A percentile compares a stretch with the other conserved stretches of the same genome.
Conservation (phyloP, 2,329 filamentous ascomycete genomes). For the Fusarium sp. region DNA sequence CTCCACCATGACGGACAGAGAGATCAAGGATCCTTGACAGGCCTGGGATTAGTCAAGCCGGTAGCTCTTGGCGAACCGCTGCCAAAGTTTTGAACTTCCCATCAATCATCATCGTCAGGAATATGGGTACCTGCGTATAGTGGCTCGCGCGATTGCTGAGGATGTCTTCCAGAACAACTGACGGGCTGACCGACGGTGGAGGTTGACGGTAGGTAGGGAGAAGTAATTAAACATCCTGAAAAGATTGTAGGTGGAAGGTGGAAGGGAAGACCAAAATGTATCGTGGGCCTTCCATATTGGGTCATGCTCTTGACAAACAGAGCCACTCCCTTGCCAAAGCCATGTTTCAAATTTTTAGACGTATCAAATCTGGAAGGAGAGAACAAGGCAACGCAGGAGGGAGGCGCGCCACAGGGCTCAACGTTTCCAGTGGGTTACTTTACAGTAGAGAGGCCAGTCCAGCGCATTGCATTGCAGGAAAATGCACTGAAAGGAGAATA, state of each 20-base stretch:
- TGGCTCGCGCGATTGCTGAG: slow-evolving; percentile 28
- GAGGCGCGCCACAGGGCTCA: slow-evolving; percentile 16
- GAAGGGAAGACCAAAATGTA: slow-evolving; percentile 15
- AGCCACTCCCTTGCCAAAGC: slow-evolving; percentile 19
- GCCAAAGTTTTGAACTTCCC: slow-evolving; percentile 32
- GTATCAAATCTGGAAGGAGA: slow-evolving; percentile 35
- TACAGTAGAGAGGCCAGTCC: slow-evolving; percentile 3
- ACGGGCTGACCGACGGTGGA: neutral
- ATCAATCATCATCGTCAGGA: slow-evolving; percentile 33
- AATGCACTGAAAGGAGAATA: neutral
- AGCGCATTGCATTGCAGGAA: neutral
- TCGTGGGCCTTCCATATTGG: slow-evolving; percentile 31
- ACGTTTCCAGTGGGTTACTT: slow-evolving; percentile 36
- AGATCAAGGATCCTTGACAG: slow-evolving; percentile 29
- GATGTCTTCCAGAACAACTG: neutral
- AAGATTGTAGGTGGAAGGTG: slow-evolving; percentile 4
- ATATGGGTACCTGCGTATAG: slow-evolving; percentile 14
- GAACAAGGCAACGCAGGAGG: slow-evolving; percentile 6
- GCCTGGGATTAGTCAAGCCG: slow-evolving; percentile 26
- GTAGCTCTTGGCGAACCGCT: slow-evolving; percentile 34
- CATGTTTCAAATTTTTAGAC: slow-evolving; percentile 44
- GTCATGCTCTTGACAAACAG: slow-evolving; percentile 22
- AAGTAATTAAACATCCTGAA: neutral
- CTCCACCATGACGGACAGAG: slow-evolving; percentile 40
- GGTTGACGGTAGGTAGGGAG: neutral